Evolutionary conservation across 148 eudicot species (phyloP).

Genomic region (Chenopodium quinoa): DNA sequence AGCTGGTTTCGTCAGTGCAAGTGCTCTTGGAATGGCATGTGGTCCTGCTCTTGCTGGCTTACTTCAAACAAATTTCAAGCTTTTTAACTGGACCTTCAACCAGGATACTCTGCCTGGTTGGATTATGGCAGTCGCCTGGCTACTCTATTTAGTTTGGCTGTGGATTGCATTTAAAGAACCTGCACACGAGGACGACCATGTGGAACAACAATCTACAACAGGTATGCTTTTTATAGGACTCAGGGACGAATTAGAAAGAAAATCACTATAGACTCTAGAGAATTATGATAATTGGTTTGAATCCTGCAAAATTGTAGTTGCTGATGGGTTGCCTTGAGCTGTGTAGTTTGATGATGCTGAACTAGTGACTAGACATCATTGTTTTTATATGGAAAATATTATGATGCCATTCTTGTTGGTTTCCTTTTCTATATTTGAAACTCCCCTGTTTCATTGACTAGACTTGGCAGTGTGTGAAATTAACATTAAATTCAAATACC

Average conservation of each 20-base stretch:
- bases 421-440: not conserved
- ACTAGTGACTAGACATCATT: not conserved
- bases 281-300: not conserved
- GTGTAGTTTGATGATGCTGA: not conserved
- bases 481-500: not conserved
- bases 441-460: not conserved
- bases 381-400: not conserved
- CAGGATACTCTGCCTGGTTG: constrained; percentile 74
- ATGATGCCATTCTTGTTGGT: not conserved
- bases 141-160: constrained; percentile 54
- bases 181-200: constrained; percentile 34
- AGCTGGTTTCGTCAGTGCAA: constrained; percentile 85
- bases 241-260: not conserved
- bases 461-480: constrained; percentile 2
- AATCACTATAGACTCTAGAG: not conserved
- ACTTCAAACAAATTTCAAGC: constrained; percentile 57
- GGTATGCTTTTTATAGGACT: constrained; percentile 29
- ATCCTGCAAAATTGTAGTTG: not conserved
- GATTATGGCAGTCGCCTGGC: constrained; percentile 80
- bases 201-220: constrained; percentile 33
- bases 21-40: constrained; percentile 93
- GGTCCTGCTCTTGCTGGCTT: constrained; percentile 84
- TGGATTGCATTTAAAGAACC: constrained; percentile 67
- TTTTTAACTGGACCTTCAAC: constrained; percentile 56
- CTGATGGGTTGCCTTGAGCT: not conserved